Evolutionary conservation across 2,329 filamentous ascomycete species (phyloP).

Genomic region (Scortechinia acanthostroma): DNA sequence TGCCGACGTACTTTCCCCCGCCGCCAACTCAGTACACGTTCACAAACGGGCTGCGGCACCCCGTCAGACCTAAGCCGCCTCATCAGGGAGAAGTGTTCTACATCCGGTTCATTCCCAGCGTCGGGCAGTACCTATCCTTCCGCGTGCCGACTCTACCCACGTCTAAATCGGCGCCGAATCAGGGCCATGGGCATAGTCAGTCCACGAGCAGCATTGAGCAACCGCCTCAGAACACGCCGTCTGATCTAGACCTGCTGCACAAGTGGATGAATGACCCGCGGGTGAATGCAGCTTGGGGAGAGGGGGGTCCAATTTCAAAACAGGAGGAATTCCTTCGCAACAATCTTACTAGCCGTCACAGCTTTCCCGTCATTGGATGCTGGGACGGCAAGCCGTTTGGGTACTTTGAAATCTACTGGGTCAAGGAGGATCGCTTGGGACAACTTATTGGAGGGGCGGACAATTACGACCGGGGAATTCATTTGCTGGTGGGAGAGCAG

Average conservation of each 20-base stretch:
- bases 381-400: conserved; percentile 95
- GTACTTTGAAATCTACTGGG: conserved; percentile 98
- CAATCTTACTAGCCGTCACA: conserved; percentile 63
- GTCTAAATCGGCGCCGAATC: conserved; percentile 46
- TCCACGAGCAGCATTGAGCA: conserved; percentile 14
- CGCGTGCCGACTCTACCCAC: conserved; percentile 66
- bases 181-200: conserved; percentile 27
- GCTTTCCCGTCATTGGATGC: conserved; percentile 83
- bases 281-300: conserved; percentile 80
- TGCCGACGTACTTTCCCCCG: conserved; percentile 87
- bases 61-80: conserved; percentile 78
- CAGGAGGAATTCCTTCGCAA: conserved; percentile 50
- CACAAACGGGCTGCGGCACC: conserved; percentile 75
- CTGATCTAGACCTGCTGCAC: conserved; percentile 59
- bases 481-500: conserved; percentile 84
- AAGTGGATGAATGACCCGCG: conserved; percentile 84
- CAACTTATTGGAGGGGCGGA: conserved; percentile 51
- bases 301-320: conserved; percentile 33
- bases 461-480: conserved; percentile 82
- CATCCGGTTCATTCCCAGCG: conserved; percentile 74
- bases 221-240: conserved; percentile 15
- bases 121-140: conserved; percentile 81
- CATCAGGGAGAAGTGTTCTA: conserved; percentile 90
- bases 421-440: conserved; percentile 80
- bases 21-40: conserved; percentile 74